Conservation (phyloP, 2,329 filamentous ascomycete genomes). For the Calonectria multiphialidica region DNA sequence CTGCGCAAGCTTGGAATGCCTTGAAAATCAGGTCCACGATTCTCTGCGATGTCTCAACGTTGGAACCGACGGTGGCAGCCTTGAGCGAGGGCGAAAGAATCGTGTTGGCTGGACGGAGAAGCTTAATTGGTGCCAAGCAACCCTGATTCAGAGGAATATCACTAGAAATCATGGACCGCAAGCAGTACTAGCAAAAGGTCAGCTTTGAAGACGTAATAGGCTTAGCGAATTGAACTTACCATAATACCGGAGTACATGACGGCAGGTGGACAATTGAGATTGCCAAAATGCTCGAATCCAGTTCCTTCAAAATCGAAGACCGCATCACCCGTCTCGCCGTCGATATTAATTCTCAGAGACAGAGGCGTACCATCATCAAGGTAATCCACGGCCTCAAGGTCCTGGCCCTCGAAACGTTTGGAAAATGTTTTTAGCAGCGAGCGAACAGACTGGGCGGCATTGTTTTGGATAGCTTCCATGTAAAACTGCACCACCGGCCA, state of each 20-base stretch:
- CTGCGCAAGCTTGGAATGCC: slow-evolving; percentile 82
- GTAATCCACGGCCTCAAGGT: slow-evolving; percentile 56
- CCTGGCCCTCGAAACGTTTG: slow-evolving; percentile 3
- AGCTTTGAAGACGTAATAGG: neutral
- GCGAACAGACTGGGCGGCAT: slow-evolving; percentile 47
- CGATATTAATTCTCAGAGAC: slow-evolving; percentile 78
- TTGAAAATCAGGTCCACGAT: slow-evolving; percentile 62
- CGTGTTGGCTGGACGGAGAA: slow-evolving; percentile 77
- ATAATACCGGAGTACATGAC: slow-evolving; percentile 11
- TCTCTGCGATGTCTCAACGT: slow-evolving; percentile 65
- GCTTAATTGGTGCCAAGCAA: slow-evolving; percentile 81
- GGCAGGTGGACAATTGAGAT: slow-evolving; percentile 72
- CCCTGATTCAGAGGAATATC: slow-evolving; percentile 91
- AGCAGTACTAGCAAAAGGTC: slow-evolving; percentile 66
- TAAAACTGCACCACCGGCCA: slow-evolving; percentile 77
- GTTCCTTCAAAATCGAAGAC: slow-evolving; percentile 66
- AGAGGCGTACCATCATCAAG: slow-evolving; percentile 92
- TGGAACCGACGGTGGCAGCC: slow-evolving; percentile 85
- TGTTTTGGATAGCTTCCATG: slow-evolving; percentile 56
- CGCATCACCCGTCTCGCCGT: slow-evolving; percentile 76
- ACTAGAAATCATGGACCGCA: slow-evolving; percentile 82
- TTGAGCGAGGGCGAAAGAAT: slow-evolving; percentile 71
- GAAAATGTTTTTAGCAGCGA: slow-evolving; percentile 19
- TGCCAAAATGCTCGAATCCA: slow-evolving; percentile 45
- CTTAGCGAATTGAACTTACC: neutral